A percentile compares a stretch with the other conserved stretches of the same genome.
Conservation (phyloP, 805 yeast species). For the Vanderwaltozyma verrucispora region DNA sequence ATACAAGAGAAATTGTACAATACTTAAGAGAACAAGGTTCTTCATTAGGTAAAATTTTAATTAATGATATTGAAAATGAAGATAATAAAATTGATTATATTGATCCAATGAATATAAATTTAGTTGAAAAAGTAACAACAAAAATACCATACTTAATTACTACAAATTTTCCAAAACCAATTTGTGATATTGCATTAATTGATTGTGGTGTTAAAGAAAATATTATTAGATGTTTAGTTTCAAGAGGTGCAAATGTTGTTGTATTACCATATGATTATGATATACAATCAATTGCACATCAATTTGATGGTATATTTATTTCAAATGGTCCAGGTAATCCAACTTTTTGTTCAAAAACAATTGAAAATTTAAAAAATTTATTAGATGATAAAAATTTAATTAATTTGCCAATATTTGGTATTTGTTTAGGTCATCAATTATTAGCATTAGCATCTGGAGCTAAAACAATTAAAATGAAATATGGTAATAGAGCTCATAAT, state of each 20-base stretch:
- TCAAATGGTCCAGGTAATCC: slow-evolving; percentile 99
- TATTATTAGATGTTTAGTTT: slow-evolving; percentile 84
- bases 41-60: slow-evolving; percentile 77
- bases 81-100: slow-evolving; percentile 46
- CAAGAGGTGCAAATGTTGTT: slow-evolving; percentile 92
- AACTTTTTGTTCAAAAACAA: slow-evolving; percentile 75
- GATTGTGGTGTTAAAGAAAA: slow-evolving; percentile 99
- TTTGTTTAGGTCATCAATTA: slow-evolving; percentile 95
- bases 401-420: slow-evolving; percentile 88
- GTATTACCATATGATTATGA: slow-evolving; percentile 96
- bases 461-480: slow-evolving; percentile 81
- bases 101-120: slow-evolving; percentile 82
- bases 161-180: slow-evolving; percentile 40
- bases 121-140: slow-evolving; percentile 90
- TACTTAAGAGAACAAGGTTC: slow-evolving; percentile 95
- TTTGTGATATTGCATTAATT: slow-evolving; percentile 70
- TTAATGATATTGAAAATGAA: slow-evolving; percentile 37
- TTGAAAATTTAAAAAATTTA: slow-evolving; percentile 58
- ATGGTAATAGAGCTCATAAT: slow-evolving; percentile 98
- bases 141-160: slow-evolving; percentile 88
- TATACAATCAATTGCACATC: slow-evolving; percentile 78
- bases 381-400: slow-evolving; percentile 44
- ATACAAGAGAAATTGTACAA: slow-evolving; percentile 88
- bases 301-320: slow-evolving; percentile 89
- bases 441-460: slow-evolving; percentile 94